phyloP scores from a whole-genome alignment of 2,329 filamentous ascomycete species.

The Blastomyces percursus region DNA sequence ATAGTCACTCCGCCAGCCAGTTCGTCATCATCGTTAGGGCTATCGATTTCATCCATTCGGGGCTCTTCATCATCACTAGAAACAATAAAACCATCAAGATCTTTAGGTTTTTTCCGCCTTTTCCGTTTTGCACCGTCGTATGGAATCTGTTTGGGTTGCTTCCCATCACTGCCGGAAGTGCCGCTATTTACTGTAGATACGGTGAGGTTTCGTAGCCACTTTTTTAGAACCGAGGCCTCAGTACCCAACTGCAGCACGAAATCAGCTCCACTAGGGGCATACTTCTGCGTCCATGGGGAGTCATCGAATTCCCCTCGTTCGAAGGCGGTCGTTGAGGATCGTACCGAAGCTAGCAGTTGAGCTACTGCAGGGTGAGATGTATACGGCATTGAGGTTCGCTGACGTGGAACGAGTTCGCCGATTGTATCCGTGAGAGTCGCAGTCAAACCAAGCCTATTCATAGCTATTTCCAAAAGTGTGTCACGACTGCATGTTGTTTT shows the following conservation, averaged over 20 bases:
- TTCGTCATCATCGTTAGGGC: conserved; percentile 42
- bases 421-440: neutral
- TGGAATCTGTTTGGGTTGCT: conserved; percentile 18
- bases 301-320: conserved; percentile 67
- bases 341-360: conserved; percentile 50
- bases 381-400: conserved; percentile 13
- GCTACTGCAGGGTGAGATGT: conserved; percentile 48
- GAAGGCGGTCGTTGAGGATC: conserved; percentile 59
- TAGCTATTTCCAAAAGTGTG: neutral
- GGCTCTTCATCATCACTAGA: conserved; percentile 64
- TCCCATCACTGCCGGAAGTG: conserved; percentile 21
- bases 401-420: neutral
- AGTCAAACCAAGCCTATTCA: neutral
- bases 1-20: conserved; percentile 31
- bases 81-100: conserved; percentile 69
- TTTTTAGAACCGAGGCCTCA: conserved; percentile 59
- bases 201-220: conserved; percentile 70
- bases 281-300: conserved; percentile 70
- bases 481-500: neutral
- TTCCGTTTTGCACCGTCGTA: conserved; percentile 29
- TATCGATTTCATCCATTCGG: conserved; percentile 58
- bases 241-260: conserved; percentile 66
- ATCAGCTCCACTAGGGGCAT: conserved; percentile 57
- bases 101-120: conserved; percentile 57
- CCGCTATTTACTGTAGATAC: conserved; percentile 66